Percentiles rank a stretch among this genome's conserved stretches.
These are phyloP conservation scores for Trypanosoma scelopori DNA, from an alignment of 208 protist species.

Conservation along the genomic window DNA sequence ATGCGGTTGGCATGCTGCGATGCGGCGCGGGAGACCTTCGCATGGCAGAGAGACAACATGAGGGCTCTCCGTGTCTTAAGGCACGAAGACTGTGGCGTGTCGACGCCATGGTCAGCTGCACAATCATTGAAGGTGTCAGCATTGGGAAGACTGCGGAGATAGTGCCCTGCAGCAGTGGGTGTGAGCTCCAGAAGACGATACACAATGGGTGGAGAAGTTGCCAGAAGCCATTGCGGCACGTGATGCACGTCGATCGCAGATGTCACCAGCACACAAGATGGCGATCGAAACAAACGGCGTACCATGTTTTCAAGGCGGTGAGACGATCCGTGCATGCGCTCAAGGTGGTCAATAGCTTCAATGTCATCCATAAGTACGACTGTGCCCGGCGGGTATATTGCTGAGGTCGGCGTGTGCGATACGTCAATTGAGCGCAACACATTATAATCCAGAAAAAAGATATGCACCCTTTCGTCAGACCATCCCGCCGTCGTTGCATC, in stretches of 20 bases:
- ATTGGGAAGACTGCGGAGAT: slow-evolving; percentile 16
- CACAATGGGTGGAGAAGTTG: slow-evolving; percentile 26
- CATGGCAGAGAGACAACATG: slow-evolving; percentile 26
- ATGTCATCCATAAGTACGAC: slow-evolving; percentile 69
- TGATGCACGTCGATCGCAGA: slow-evolving; percentile 36
- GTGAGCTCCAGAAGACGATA: slow-evolving; percentile 36
- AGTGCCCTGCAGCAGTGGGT: slow-evolving; percentile 33
- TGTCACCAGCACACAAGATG: slow-evolving; percentile 45
- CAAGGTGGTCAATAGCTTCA: slow-evolving; percentile 45
- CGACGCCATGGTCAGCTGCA: neutral
- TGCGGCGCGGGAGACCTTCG: neutral
- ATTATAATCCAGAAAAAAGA: slow-evolving; percentile 26
- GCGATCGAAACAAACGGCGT: slow-evolving; percentile 27
- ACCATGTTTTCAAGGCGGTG: slow-evolving; percentile 35
- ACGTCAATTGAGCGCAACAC: slow-evolving; percentile 25
- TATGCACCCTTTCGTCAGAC: neutral
- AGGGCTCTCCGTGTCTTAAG: slow-evolving; percentile 20
- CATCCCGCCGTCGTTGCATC: neutral
- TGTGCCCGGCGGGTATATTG: slow-evolving; percentile 29
- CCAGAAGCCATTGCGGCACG: slow-evolving; percentile 39
- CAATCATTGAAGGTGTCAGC: slow-evolving; percentile 9
- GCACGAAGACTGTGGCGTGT: slow-evolving; percentile 13
- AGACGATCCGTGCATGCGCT: slow-evolving; percentile 29
- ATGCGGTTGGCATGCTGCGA: neutral
- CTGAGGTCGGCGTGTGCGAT: neutral